Evolutionary conservation across 768 basidiomycete genomes (phyloP), one percentile per base, ranked within the genome.

Genomic region (Phylloporus arenicola): DNA sequence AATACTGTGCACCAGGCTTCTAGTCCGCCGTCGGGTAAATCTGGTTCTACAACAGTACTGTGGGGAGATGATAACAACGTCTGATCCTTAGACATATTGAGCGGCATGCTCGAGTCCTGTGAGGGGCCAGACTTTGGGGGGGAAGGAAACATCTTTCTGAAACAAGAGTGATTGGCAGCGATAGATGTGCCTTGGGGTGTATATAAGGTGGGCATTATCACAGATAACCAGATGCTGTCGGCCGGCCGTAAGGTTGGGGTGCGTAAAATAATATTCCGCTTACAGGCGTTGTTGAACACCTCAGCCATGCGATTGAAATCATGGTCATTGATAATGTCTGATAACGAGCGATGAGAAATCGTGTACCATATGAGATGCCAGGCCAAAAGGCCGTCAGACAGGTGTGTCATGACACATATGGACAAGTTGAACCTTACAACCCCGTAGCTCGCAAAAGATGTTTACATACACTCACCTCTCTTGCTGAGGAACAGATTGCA

Each of bases 1-100:
- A 57, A 43, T 6, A 59, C 64, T 2, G 64, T 57, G 37, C 62
- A 66, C 62, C 60, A 62, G 10, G 57, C 64, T 8, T 25, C 60
- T 14, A 52, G 13, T 25, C 65, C 59, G 52, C 47, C 53, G 6
- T 59, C 60, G 2, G 57, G 51, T 8, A 50, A 30, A 8, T 50
- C 57, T 9, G 40, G 29, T 20, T 53, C 27, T 9, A 2, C 47
- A 9, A 22, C 10, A 6, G 12, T 1, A 3, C 29, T 12, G 13
- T 30, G 20, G 3, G 35, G 11, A 30, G 40, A 43, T 8, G 44
- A 31, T 38, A 2, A 2, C 20, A 19, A 13, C 6, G 6, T 4
- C n/a, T 53, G 8, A 8, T 40, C 48, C 2, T 7, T 14, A 14
- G 43, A 17, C 20, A 7, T 7, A n/a, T 44, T 43, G 5, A 20